phyloP scores from a whole-genome alignment of 2,329 filamentous ascomycete species.

The Monosporascus sp. region DNA sequence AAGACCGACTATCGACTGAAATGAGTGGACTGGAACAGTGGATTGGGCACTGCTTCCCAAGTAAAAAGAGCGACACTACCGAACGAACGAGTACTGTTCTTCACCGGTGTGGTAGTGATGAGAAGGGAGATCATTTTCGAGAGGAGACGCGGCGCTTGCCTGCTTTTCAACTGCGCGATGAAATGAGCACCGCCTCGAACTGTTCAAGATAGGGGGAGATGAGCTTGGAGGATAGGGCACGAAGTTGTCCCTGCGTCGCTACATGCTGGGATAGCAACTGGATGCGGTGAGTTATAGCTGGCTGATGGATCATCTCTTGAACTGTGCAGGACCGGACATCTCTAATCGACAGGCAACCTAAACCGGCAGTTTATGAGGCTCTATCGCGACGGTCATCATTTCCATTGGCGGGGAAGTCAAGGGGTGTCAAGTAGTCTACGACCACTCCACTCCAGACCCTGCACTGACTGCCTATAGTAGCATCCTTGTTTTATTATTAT shows the following conservation, averaged over 20 bases:
- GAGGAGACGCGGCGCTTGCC: neutral
- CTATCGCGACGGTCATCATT: neutral
- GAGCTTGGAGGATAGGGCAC: neutral
- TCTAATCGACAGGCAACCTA: neutral
- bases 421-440: neutral
- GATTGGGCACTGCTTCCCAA: constrained; percentile 13
- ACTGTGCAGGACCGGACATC: neutral
- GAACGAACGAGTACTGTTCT: constrained; percentile 1
- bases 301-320: neutral
- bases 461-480: neutral
- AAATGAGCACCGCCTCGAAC: too few relatives aligned
- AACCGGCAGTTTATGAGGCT: neutral
- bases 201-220: neutral
- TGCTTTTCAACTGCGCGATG: neutral
- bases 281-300: neutral
- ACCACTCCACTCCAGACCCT: neutral
- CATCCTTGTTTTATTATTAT: neutral
- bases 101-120: constrained; percentile 16
- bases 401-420: neutral
- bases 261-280: too few relatives aligned
- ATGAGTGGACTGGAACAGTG: constrained; percentile 27
- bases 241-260: neutral
- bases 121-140: constrained; percentile 1
- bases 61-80: constrained; percentile 17
- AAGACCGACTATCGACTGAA: constrained; percentile 15